Evolutionary conservation across 352 stramenopile genomes (phyloP), one percentile per base, ranked within the genome.

Genomic region (Blastocystis hominis): DNA sequence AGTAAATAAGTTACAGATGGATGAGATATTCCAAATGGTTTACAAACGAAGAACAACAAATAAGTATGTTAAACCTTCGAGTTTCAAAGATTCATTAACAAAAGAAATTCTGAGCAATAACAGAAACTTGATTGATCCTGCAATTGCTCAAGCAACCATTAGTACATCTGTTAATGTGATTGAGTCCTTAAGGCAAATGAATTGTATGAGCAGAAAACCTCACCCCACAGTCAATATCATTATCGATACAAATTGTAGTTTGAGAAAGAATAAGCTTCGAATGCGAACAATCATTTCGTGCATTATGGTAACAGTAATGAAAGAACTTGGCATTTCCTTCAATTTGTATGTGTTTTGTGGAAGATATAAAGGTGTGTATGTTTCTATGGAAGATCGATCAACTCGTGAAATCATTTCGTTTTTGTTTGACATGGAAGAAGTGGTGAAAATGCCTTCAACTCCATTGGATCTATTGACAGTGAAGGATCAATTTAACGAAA

Each of bases 161-260:
- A 75, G 36, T n/a, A 42, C 63, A 0, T 17, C 36, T 75, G 36
- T 34, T 46, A 20, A 42, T 7, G 10, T 75, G 5, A 34, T 75
- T 15, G n/a, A 46, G 5, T 75, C 42, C 36, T 7, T 75, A 34
- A 53, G n/a, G 42, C n/a, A 75, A n/a, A 46, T 9, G 6, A 53
- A 46, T 34, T 30, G 3, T 13, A 20, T 40, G 9, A 20, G 36
- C 6, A 75, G 38, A 34, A 53, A 9, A 20, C 63, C 63, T 4
- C 44, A 46, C 13, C 9, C 9, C 5, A 75, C n/a, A 20, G 24
- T 75, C 6, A 75, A 75, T 34, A 4, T 75, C 6, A 75, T 75
- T 34, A 75, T 75, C 20, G 63, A 75, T 34, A 75, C 63, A 34
- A 75, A 75, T 34, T 75, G 30, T 34, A 75, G 36, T 75, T 42